Evolutionary conservation across 805 yeast species (phyloP), one percentile per base, ranked within the genome.

Genomic region (Myxozyma lipomycoides): DNA sequence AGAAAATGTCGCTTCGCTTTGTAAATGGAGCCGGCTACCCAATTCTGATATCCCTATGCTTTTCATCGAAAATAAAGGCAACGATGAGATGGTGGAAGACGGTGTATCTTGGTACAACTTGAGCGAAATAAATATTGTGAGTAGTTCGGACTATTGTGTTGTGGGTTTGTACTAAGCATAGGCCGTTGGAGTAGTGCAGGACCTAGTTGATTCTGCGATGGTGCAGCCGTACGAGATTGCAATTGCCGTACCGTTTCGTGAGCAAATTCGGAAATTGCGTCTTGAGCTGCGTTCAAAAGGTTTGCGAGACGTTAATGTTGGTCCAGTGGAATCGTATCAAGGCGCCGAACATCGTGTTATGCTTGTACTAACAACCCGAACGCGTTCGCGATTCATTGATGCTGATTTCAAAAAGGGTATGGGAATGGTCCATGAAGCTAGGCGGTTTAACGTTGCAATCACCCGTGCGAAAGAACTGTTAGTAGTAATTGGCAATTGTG

Each of bases 381-480:
- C 53, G 6, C 46, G 59, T 3, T 50, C 47, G 10, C 37, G 59
- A 17, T 55, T 55, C 37, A 19, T 52, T 17, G 45, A 36, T 15
- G 22, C 15, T 12, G 59, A 55, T 43, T 42, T 30, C 19, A 18
- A 36, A 30, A 52, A 43, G 32, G 56, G 55, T 6, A 19, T 55
- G 50, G 58, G 58, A 18, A 43, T 53, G 49, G 46, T 57, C 18
- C 49, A 48, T 17, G 61, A 58, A 19, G 52, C 55, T 19, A 48
- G 52, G 32, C 52, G 77, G 56, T 62, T 74, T 49, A 74, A 74
- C 56, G 77, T 74, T 38, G 77, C 76, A 0, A 63, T 74, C 32
- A 74, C 78, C 1, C 67, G 78, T 58, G 75, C 76, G 7, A 67
- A 64, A 49, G 71, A 67, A 44, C 75, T 76, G 2, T 58, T 74